phyloP scores from a whole-genome alignment of 805 yeast species.

The Vanderwaltozyma polyspora region DNA sequence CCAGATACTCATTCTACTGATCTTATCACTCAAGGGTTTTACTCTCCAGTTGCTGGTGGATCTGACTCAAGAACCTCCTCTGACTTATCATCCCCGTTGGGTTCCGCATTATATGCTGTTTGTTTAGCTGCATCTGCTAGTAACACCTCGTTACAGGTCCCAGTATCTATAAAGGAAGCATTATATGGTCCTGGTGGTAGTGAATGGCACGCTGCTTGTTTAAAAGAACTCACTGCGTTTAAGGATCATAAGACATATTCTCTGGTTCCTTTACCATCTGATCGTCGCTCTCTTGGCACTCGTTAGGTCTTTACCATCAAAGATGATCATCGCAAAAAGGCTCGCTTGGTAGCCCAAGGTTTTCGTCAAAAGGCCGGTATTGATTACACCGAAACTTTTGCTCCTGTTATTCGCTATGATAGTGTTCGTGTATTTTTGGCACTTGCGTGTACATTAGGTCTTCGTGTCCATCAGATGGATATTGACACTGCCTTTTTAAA shows the following conservation, averaged over 20 bases:
- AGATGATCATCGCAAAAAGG: conserved; percentile 8
- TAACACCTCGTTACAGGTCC: too few species aligned
- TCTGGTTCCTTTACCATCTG: conserved; percentile 4
- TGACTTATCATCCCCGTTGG: too few species aligned
- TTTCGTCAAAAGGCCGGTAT: conserved; percentile 15
- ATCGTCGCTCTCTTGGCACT: conserved; percentile 4
- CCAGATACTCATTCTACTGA: too few species aligned
- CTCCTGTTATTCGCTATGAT: too few species aligned
- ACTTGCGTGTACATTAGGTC: background rate
- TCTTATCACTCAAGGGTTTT: too few species aligned
- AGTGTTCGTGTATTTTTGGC: too few species aligned
- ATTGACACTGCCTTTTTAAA: conserved; percentile 13
- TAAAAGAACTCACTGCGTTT: conserved; percentile 4
- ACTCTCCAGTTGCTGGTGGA: too few species aligned
- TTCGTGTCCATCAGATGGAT: conserved; percentile 14
- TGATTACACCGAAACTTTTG: conserved; percentile 18
- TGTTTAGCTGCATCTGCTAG: too few species aligned
- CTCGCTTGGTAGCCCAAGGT: conserved; percentile 21
- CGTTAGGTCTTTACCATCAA: conserved; percentile 16
- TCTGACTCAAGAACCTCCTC: too few species aligned
- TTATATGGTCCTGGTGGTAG: background rate
- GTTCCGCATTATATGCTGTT: too few species aligned
- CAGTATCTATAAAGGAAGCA: background rate
- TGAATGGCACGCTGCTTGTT: conserved; percentile 4
- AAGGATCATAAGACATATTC: conserved; percentile 4